Base-by-base conservation (phyloP, 257 asterid genomes). In the Orobanche coerulescens region DNA sequence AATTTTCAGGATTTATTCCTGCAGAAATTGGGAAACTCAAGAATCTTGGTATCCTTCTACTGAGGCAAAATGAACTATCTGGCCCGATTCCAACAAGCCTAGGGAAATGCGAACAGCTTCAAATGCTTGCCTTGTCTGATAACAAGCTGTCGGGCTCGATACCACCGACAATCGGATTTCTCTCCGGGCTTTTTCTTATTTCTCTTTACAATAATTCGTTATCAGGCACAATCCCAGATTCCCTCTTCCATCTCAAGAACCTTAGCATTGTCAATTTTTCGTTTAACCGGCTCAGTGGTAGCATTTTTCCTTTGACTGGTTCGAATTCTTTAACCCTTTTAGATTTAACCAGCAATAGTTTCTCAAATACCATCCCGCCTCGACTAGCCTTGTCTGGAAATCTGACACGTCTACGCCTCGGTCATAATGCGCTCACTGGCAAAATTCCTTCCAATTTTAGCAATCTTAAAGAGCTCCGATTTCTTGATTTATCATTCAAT, bases 141-240 rank as follows among this genome's bases (percentile, higher is more conserved):
- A 91, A 91, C 83, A 85, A 80, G 68, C 84, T 88, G 25, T 70
- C 95, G 0, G 98, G 96, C 57, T 53, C 86, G 18, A 12, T 88
- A 11, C 96, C 98, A 52, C 73, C 84, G 18, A 83, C 96, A 5
- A 64, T 91, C 3, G 70, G 84, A 22, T 82, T 79, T 58, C 87
- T 91, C 12, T 78, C 90, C 0, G 84, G 76, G 47, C 64, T 91
- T 25, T 62, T 71, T 67, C 83, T 82, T 5, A 15, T 88, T 34
- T 77, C 88, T 65, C 94, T 91, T 28, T 91, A 87, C 95, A 91
- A 91, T 71, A 91, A 91, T 33, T 88, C 96, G 6, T 51, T 91
- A 44, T 79, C 91, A 24, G 98, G 98, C 58, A 79, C 88, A 48
- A 56, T 88, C 53, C 98, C 98, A 23, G 81, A 82, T 23, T 82